Evolutionary conservation across 805 yeast species (phyloP), one percentile per base, ranked within the genome.

Genomic region (Ogataea haglerorum): DNA sequence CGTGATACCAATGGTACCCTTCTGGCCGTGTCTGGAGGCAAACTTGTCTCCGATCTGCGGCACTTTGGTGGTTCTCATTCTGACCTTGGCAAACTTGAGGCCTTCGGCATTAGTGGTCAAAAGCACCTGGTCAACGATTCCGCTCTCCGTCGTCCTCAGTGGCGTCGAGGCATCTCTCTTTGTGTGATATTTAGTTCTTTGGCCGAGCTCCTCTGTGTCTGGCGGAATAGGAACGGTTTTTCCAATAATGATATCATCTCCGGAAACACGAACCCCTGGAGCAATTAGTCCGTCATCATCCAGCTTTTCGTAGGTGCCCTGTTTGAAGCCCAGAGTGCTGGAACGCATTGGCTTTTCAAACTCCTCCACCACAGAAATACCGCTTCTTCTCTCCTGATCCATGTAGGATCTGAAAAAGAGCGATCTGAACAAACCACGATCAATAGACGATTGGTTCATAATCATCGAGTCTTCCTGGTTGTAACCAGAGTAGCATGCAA

Each of bases 381-480:
- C 99, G 57, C 89, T 91, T 63, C 97, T 82, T 68, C 95, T 86
- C 64, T 93, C 99, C 67, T 91, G 95, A 64, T 93, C 99, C 95
- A 91, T 90, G 64, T 93, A 93, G 2, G 98, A 87, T 65, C 99
- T 78, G 75, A 90, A 93, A 70, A 91, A 93, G 60, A 93, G 73
- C 9, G 97, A 89, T 68, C 99, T 75, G 75, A 93, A 93, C 56
- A 93, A 71, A 42, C 99, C 99, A 59, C 98, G 76, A 66, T 93
- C 99, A 61, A 93, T 93, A 26, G 96, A 86, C 9, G 95, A 84
- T 72, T 93, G 99, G 65, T 93, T 93, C 99, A 93, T 93, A 71
- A 93, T 93, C 93, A 93, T 88, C 30, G 99, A 93, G 84, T 93
- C 99, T 84, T 93, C 99, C 75, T 93, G 99, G 67, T 93, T 93